Conservation (phyloP, 805 yeast genomes). For the Hagleromyces aurorensis region DNA sequence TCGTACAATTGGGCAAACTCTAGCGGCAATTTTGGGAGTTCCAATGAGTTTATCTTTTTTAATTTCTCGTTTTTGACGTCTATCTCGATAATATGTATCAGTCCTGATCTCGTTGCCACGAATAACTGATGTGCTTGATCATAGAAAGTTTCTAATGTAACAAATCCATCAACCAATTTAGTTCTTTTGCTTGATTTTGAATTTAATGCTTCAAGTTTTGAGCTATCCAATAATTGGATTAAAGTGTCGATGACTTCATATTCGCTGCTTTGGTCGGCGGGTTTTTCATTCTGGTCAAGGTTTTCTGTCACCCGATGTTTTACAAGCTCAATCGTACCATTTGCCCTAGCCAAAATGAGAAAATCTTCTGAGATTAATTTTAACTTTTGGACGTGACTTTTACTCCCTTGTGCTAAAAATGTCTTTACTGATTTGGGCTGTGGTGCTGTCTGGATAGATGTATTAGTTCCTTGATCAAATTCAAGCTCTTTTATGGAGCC, state of each 20-base stretch:
- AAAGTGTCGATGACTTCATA: conserved; percentile 19
- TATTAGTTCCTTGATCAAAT: conserved; percentile 67
- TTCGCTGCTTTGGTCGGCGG: no score
- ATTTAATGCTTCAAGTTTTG: conserved; percentile 17
- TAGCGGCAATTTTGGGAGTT: conserved; percentile 39
- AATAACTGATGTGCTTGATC: conserved; percentile 23
- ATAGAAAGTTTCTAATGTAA: conserved; percentile 27
- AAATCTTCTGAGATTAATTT: conserved; percentile 29
- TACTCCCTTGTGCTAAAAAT: conserved; percentile 36
- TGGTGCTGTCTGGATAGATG: conserved; percentile 57
- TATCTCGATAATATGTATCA: conserved; percentile 25
- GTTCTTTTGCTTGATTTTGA: conserved; percentile 25
- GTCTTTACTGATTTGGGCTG: conserved; percentile 53
- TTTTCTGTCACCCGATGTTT: conserved; percentile 28
- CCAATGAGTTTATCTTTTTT: conserved; percentile 11
- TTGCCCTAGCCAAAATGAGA: conserved; percentile 39
- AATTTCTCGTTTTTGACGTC: conserved; percentile 11
- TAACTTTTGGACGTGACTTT: conserved; percentile 34
- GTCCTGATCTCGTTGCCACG: conserved; percentile 33
- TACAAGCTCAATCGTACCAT: conserved; percentile 38
- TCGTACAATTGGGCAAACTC: conserved; percentile 39
- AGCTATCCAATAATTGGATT: conserved; percentile 17
- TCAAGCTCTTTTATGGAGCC: conserved; percentile 58
- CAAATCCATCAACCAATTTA: conserved; percentile 32
- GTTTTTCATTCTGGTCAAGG: no score